phyloP scores from a whole-genome alignment of 2,329 filamentous ascomycete species.

The Alternaria solani region DNA sequence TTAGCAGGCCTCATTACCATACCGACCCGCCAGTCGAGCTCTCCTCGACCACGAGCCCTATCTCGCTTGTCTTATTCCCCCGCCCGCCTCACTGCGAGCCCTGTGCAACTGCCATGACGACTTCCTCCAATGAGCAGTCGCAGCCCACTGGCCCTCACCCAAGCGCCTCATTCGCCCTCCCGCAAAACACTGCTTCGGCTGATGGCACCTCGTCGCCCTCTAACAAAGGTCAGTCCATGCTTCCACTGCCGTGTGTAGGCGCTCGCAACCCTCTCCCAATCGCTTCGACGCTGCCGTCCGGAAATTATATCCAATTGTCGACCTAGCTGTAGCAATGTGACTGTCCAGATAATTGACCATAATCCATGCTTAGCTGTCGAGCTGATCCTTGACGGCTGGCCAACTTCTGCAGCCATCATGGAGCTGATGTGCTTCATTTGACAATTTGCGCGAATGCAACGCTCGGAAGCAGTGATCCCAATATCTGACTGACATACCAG shows the following conservation, averaged over 20 bases:
- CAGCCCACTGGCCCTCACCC: constrained; percentile 26
- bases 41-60: constrained; percentile 2
- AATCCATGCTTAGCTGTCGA: background rate
- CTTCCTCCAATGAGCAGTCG: constrained; percentile 38
- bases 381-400: background rate
- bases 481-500: background rate
- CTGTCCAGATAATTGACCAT: background rate
- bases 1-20: constrained; percentile 16
- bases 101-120: constrained; percentile 31
- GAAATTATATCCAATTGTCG: background rate
- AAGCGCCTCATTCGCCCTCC: constrained; percentile 28
- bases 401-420: background rate
- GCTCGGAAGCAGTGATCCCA: background rate
- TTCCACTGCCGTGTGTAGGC: background rate
- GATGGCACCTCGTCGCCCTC: constrained; percentile 40
- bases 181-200: constrained; percentile 28
- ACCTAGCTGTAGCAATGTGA: background rate
- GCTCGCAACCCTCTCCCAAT: background rate
- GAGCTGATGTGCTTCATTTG: constrained; percentile 1
- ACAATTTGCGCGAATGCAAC: background rate
- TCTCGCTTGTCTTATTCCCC: constrained; percentile 14
- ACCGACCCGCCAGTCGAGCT: constrained; percentile 3
- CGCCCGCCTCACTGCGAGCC: background rate
- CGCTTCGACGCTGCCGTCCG: background rate
- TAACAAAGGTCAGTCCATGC: constrained; percentile 45